Conservation (phyloP, 2,329 filamentous ascomycete genomes). For the Colletotrichum sp. region DNA sequence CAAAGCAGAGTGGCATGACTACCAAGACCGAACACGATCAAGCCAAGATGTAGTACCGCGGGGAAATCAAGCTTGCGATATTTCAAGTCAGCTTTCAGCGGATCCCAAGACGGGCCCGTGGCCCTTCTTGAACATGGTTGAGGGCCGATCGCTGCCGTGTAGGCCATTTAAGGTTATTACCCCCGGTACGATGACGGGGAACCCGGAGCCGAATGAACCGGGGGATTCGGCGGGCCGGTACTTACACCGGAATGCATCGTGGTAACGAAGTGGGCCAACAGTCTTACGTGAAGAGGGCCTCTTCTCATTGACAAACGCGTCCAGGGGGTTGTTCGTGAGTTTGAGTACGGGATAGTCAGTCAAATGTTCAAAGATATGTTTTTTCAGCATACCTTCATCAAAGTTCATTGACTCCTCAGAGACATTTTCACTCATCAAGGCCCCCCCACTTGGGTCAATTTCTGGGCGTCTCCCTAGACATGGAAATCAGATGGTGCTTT, state of each 20-base stretch:
- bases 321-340: no score
- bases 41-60: neutral
- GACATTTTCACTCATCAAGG: neutral
- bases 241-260: neutral
- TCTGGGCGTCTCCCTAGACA: neutral
- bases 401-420: neutral
- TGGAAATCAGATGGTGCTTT: neutral
- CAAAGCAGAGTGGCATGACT: neutral
- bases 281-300: neutral
- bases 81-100: neutral
- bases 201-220: neutral
- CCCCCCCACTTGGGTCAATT: neutral
- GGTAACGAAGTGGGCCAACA: neutral
- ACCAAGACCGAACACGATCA: neutral
- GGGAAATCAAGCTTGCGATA: neutral
- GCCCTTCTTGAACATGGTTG: neutral
- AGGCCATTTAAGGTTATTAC: neutral
- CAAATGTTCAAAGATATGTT: rapidly evolving
- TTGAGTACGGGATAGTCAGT: neutral
- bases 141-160: neutral
- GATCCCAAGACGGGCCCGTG: neutral
- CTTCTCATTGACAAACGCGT: neutral
- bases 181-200: neutral
- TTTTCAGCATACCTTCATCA: neutral
- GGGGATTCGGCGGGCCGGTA: neutral